phyloP scores from a whole-genome alignment of 139 green algal species.

The Chlorokybus atmophyticus region DNA sequence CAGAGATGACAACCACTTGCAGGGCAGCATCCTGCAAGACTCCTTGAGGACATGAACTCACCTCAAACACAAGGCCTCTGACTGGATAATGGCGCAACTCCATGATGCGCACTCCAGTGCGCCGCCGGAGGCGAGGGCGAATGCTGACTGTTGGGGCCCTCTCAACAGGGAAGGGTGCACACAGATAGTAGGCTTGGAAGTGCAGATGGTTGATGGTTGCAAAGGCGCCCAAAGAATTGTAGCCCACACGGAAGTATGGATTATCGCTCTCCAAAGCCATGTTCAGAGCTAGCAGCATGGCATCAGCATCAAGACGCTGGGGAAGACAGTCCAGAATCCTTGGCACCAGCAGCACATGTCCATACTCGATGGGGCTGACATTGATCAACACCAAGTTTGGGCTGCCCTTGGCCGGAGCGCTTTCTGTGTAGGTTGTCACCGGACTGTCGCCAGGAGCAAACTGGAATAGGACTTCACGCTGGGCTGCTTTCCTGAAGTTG shows the following conservation, averaged over 20 bases:
- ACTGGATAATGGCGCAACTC: slow-evolving; percentile 74
- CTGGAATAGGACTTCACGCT: slow-evolving; percentile 81
- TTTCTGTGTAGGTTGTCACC: slow-evolving; percentile 16
- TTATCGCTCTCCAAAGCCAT: slow-evolving; percentile 73
- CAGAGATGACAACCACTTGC: no score
- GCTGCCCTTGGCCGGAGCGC: slow-evolving; percentile 13
- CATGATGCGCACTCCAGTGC: slow-evolving; percentile 32
- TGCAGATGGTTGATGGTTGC: slow-evolving; percentile 99
- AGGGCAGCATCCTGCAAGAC: no score
- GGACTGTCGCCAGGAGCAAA: slow-evolving; percentile 40
- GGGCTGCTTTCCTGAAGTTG: slow-evolving; percentile 91
- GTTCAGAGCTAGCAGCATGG: slow-evolving; percentile 68
- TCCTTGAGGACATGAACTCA: no score
- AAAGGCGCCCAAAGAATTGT: slow-evolving; percentile 92
- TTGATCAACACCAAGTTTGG: slow-evolving; percentile 93
- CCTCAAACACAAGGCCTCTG: slow-evolving; percentile 71
- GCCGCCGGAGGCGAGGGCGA: not conserved
- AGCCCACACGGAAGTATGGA: slow-evolving; percentile 84
- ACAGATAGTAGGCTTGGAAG: slow-evolving; percentile 91
- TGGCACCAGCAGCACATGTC: slow-evolving; percentile 91
- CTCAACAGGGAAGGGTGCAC: slow-evolving; percentile 67
- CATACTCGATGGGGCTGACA: slow-evolving; percentile 94
- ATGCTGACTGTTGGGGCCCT: slow-evolving; percentile 27
- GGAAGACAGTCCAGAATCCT: slow-evolving; percentile 53
- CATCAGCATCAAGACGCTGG: slow-evolving; percentile 51